These are phyloP conservation scores for Tuber umbilicatum DNA, from an alignment of 495 filamentous ascomycete genomes.

Conservation along the genomic window DNA sequence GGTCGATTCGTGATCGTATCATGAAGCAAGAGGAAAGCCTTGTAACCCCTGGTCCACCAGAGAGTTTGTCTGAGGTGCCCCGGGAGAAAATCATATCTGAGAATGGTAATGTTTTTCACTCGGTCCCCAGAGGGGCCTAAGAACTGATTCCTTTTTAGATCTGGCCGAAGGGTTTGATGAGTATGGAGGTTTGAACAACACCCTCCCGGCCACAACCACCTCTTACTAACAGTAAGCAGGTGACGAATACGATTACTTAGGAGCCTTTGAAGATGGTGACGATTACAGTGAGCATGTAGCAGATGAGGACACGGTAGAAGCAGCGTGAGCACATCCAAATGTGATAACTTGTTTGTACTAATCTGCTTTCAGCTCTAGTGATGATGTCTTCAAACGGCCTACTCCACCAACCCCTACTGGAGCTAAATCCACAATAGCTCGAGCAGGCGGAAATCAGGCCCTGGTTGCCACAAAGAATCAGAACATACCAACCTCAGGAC, in stretches of 20 bases:
- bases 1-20: not conserved
- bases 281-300: conserved; percentile 35
- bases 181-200: conserved; percentile 32
- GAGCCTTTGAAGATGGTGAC: conserved; percentile 34
- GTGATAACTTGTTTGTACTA: conserved; percentile 6
- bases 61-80: not conserved
- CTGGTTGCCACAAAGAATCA: conserved; percentile 13
- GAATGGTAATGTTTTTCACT: not conserved
- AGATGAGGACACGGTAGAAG: conserved; percentile 31
- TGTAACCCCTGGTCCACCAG: not conserved
- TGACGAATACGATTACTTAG: conserved; percentile 40
- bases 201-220: not conserved
- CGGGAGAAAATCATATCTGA: not conserved
- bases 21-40: not conserved
- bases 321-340: not conserved
- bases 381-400: conserved; percentile 13
- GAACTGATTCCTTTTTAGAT: conserved; percentile 7
- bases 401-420: conserved; percentile 16
- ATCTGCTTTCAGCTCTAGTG: conserved; percentile 11
- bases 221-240: conserved; percentile 10
- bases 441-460: conserved; percentile 6
- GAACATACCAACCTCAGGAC: conserved; percentile 14
- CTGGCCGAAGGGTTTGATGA: conserved; percentile 33
- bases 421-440: conserved; percentile 9
- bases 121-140: not conserved